Conservation (phyloP, 345 rosid genomes). For the Laguncularia racemosa region DNA sequence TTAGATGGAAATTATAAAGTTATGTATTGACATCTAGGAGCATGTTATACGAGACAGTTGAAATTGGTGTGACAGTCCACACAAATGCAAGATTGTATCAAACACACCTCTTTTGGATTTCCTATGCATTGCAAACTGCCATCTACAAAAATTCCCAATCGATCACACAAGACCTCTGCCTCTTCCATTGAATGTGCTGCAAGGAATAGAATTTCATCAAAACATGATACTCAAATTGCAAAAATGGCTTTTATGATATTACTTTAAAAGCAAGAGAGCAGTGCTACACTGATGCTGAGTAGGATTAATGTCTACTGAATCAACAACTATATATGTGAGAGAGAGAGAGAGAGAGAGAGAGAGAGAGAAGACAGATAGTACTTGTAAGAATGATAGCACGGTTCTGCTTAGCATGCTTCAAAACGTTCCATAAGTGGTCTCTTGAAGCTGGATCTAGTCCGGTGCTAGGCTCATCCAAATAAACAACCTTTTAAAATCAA, state of each 20-base stretch:
- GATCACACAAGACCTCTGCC: constrained; percentile 86
- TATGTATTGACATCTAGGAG: too few relatives aligned
- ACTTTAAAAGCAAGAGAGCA: too few relatives aligned
- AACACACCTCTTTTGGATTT: constrained; percentile 72
- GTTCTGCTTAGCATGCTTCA: constrained; percentile 69
- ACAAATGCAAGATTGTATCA: background rate
- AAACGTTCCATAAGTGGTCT: constrained; percentile 75
- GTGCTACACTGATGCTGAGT: too few relatives aligned
- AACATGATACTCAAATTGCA: background rate
- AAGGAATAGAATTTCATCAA: background rate
- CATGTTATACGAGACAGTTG: too few relatives aligned
- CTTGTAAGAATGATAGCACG: constrained; percentile 88
- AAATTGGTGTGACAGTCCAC: background rate
- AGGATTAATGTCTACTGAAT: too few relatives aligned
- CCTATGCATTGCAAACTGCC: constrained; percentile 95
- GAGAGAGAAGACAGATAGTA: constrained; percentile 20
- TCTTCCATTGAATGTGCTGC: constrained; percentile 98
- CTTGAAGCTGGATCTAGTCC: constrained; percentile 98
- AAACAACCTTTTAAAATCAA: constrained; percentile 53
- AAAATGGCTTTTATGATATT: too few relatives aligned
- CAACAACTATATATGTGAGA: too few relatives aligned
- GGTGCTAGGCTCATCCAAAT: constrained; percentile 98
- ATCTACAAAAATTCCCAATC: constrained; percentile 78
- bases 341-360: background rate
- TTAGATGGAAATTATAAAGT: background rate